Conservation (phyloP, 345 rosid genomes). For the Cardamine chenopodiifolia region DNA sequence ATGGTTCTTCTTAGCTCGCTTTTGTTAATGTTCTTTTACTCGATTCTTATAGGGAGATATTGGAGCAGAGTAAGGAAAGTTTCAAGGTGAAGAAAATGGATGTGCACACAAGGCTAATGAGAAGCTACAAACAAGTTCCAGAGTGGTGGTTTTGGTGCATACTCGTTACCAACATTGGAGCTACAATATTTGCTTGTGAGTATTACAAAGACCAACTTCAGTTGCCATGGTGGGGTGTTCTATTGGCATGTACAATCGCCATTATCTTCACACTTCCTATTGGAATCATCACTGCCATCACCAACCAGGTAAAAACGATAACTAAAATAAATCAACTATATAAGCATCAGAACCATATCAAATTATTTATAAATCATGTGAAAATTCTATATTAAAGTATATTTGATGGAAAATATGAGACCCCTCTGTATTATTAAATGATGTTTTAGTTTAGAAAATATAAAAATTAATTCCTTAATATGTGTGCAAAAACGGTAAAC, state of each 20-base stretch:
- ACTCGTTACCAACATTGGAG: conserved; percentile 63
- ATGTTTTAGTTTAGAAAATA: too few relatives aligned
- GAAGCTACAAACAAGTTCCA: conserved; percentile 77
- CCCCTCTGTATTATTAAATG: too few relatives aligned
- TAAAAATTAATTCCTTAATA: too few relatives aligned
- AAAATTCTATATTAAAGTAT: neutral
- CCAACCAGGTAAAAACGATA: conserved; percentile 68
- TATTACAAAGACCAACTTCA: conserved; percentile 90
- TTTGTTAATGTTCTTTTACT: neutral
- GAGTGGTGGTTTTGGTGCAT: conserved; percentile 93
- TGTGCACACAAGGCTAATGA: conserved; percentile 77
- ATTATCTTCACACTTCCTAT: conserved; percentile 87
- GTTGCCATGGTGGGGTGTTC: conserved; percentile 98
- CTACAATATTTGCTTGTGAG: conserved; percentile 75
- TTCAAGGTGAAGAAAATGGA: conserved; percentile 67
- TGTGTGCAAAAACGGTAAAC: too few relatives aligned
- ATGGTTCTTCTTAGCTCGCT: neutral
- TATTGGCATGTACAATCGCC: conserved; percentile 84
- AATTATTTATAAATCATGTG: neutral
- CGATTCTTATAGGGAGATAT: conserved; percentile 60
- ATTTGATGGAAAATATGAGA: neutral
- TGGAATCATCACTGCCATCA: conserved; percentile 92
- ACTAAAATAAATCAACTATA: neutral
- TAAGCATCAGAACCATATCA: neutral
- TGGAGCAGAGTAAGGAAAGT: conserved; percentile 84